Evolutionary conservation across 495 filamentous ascomycete species (phyloP), one percentile per base, ranked within the genome.

Genomic region (Pseudevernia furfuracea): DNA sequence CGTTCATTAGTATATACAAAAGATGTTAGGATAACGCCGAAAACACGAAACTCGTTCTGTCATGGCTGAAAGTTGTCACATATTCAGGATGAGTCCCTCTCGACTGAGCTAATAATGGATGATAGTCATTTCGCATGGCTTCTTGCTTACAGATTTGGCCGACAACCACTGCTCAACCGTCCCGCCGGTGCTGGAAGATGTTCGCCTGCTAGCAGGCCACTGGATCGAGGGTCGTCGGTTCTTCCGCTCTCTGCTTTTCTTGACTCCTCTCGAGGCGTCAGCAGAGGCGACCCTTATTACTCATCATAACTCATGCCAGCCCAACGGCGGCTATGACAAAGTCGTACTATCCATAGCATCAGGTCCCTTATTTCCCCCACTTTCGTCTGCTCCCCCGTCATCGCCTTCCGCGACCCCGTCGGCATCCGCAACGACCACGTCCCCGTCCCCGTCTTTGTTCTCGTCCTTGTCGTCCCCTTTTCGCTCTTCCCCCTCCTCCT

Each of bases 401-500:
- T 70, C 60, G 23, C 60, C 68, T 49, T 66, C 68, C 12, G 48
- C 58, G 25, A 46, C 64, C 0, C 66, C 69, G 58, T 69, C 69
- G 19, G 63, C 71, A 65, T 80, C 78, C 1, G 67, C 75, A 10
- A 80, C 70, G 12, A 75, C 71, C 41, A 78, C 75, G 62, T 80
- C 79, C 10, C 77, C 78, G 49, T 81, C 80, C 1, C 72, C 71
- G 57, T 79, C 78, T 34, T 23, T 55, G 25, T 4, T 6, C 25
- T 52, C 48, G 2, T 30, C 25, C 25, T 53, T 59, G 17, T 55
- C 64, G 34, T 66, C 56, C n/a, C 36, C 58, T 37, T 17, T 28
- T n/a, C n/a, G n/a, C n/a, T n/a, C n/a, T 36, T 59, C 49, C 44
- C 60, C 60, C 62, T 65, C 21, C 49, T 37, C 63, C 19, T 62